Percentiles rank a stretch among this genome's conserved stretches.
Evolutionary conservation across 2,329 filamentous ascomycete genomes (phyloP).

Genomic region (Bipolaris sorokiniana): DNA sequence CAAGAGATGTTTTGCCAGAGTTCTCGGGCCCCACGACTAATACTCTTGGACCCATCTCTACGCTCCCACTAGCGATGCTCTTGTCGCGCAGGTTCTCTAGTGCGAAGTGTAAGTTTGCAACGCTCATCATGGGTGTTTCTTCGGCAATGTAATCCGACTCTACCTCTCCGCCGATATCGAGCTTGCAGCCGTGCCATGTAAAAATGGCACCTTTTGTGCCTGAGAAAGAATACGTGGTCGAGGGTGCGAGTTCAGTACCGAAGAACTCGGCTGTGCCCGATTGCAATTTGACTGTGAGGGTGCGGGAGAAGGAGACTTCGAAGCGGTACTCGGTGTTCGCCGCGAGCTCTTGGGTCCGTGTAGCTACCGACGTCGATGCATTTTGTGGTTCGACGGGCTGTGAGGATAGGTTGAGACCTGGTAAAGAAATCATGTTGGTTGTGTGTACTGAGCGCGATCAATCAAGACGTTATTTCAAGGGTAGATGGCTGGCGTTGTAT

Average conservation of each 20-base stretch:
- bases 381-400: constrained; percentile 35
- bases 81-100: constrained; percentile 74
- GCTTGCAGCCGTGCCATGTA: constrained; percentile 87
- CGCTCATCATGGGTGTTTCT: constrained; percentile 80
- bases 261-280: constrained; percentile 90
- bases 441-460: background rate
- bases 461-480: background rate
- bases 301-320: constrained; percentile 46
- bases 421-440: constrained; percentile 50
- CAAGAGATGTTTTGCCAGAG: constrained; percentile 82
- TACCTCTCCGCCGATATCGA: constrained; percentile 77
- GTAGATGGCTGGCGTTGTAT: background rate
- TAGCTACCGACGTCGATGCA: constrained; percentile 26
- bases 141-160: constrained; percentile 73
- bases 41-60: constrained; percentile 74
- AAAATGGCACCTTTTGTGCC: constrained; percentile 86
- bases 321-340: constrained; percentile 56
- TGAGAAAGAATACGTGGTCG: constrained; percentile 79
- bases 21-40: constrained; percentile 80
- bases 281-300: constrained; percentile 64
- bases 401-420: constrained; percentile 54
- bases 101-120: constrained; percentile 86
- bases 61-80: constrained; percentile 52
- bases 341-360: constrained; percentile 51
- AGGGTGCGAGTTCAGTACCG: constrained; percentile 86